These are phyloP conservation scores for Paecilomyces formosus DNA, from an alignment of 2,329 filamentous ascomycete genomes.

Conservation along the genomic window DNA sequence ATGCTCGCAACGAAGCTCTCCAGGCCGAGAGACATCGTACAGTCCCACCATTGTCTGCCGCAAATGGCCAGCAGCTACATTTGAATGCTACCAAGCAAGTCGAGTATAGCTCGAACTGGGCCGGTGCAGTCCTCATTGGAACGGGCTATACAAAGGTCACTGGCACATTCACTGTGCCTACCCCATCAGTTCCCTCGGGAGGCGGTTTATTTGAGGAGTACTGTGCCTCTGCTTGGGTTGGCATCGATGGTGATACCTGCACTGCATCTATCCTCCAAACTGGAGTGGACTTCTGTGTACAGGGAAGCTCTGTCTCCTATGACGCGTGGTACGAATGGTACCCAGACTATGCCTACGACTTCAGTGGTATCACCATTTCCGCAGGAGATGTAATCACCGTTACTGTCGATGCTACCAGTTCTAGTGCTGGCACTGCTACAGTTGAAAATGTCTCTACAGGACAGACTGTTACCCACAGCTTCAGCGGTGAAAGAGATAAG, in stretches of 20 bases:
- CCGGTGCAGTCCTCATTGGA: slow-evolving; percentile 48
- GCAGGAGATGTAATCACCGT: slow-evolving; percentile 38
- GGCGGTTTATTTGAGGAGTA: slow-evolving; percentile 21
- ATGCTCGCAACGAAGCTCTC: slow-evolving; percentile 14
- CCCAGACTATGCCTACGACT: slow-evolving; percentile 49
- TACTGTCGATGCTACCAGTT: slow-evolving; percentile 35
- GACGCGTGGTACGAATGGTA: slow-evolving; percentile 57
- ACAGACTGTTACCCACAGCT: slow-evolving; percentile 43
- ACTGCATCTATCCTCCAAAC: slow-evolving; percentile 47
- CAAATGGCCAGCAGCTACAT: slow-evolving; percentile 26
- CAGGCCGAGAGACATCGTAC: slow-evolving; percentile 19
- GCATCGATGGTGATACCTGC: slow-evolving; percentile 54
- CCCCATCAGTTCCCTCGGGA: slow-evolving; percentile 32
- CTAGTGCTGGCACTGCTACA: slow-evolving; percentile 35
- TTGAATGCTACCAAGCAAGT: slow-evolving; percentile 25
- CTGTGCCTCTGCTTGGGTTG: slow-evolving; percentile 50
- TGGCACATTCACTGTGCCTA: slow-evolving; percentile 47
- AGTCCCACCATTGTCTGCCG: slow-evolving; percentile 22
- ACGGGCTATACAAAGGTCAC: slow-evolving; percentile 46
- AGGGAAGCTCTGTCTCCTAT: slow-evolving; percentile 35
- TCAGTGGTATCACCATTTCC: slow-evolving; percentile 37
- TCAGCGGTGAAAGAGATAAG: slow-evolving; percentile 31
- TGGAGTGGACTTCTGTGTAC: slow-evolving; percentile 48
- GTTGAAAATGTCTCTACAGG: slow-evolving; percentile 47
- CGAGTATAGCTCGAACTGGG: slow-evolving; percentile 50